Conservation (phyloP, 257 asterid species). For the Nicotiana undulata region DNA sequence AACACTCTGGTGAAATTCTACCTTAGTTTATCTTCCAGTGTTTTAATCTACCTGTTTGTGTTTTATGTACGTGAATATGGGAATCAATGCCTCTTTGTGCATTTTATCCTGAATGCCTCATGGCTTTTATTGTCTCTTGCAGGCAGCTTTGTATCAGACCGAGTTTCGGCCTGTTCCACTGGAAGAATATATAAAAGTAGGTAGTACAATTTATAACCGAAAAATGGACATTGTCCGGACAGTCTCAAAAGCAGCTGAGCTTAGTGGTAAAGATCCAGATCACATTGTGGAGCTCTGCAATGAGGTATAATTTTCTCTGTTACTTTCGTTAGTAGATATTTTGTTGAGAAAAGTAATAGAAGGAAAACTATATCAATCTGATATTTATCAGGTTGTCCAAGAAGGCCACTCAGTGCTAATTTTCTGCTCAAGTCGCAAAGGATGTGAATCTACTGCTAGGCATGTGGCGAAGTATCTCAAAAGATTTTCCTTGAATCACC, state of each 20-base stretch:
- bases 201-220: conserved; percentile 66
- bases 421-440: conserved; percentile 95
- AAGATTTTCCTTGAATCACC: conserved; percentile 41
- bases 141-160: conserved; percentile 97
- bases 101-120: conserved; percentile 4
- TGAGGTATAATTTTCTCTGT: conserved; percentile 49
- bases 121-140: conserved; percentile 17
- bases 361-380: conserved; percentile 14
- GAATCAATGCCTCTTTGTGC: not conserved
- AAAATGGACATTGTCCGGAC: conserved; percentile 72
- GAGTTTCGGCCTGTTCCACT: conserved; percentile 95
- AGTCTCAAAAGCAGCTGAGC: conserved; percentile 59
- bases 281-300: conserved; percentile 92
- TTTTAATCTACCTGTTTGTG: not conserved
- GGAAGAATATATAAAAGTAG: conserved; percentile 88
- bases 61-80: not conserved
- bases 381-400: conserved; percentile 71
- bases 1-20: not conserved
- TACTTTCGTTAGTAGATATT: conserved; percentile 11
- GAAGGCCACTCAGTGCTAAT: conserved; percentile 96
- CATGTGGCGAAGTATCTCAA: conserved; percentile 83
- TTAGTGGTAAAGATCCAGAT: conserved; percentile 96
- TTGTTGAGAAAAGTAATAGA: conserved; percentile 4
- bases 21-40: not conserved
- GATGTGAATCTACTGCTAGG: conserved; percentile 95